phyloP scores from a whole-genome alignment of 495 filamentous ascomycete genomes.

The Hypoxylon fragiforme region DNA sequence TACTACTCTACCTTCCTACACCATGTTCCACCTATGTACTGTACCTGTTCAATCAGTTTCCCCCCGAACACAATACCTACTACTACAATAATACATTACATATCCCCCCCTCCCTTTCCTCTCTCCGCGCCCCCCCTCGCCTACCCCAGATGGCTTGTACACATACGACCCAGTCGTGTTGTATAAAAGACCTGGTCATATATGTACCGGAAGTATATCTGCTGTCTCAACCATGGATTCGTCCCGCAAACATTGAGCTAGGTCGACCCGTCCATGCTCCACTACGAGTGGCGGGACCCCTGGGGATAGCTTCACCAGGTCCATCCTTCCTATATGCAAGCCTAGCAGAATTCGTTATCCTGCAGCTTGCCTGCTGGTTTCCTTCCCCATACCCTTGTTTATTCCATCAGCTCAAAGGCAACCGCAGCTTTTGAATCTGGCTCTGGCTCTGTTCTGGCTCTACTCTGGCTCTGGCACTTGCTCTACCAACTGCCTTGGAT shows the following conservation, averaged over 20 bases:
- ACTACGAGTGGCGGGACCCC: conserved; percentile 30
- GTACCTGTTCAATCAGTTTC: conserved; percentile 29
- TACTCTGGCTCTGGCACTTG: neutral
- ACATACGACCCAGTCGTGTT: conserved; percentile 26
- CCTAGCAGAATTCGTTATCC: conserved; percentile 15
- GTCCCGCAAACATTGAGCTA: conserved; percentile 24
- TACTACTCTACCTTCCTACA: conserved; percentile 39
- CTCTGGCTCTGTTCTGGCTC: conserved; percentile 3
- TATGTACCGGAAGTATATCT: conserved; percentile 35
- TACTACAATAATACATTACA: conserved; percentile 9
- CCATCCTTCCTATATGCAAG: conserved; percentile 5
- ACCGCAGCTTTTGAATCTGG: no score
- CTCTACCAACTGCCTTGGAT: conserved; percentile 16
- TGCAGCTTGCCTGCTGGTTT: conserved; percentile 25
- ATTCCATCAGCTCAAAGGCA: conserved; percentile 13
- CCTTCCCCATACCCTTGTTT: conserved; percentile 12
- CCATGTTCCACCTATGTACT: conserved; percentile 40
- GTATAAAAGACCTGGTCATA: conserved; percentile 30
- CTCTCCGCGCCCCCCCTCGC: conserved; percentile 7
- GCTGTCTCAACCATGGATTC: conserved; percentile 26
- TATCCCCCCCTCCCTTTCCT: conserved; percentile 17
- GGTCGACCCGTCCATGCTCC: conserved; percentile 23
- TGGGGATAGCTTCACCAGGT: conserved; percentile 36
- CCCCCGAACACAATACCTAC: conserved; percentile 42
- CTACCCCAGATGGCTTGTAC: conserved; percentile 36